Evolutionary conservation across 2,329 filamentous ascomycete species (phyloP).

Genomic region (Aspergillus unguis): DNA sequence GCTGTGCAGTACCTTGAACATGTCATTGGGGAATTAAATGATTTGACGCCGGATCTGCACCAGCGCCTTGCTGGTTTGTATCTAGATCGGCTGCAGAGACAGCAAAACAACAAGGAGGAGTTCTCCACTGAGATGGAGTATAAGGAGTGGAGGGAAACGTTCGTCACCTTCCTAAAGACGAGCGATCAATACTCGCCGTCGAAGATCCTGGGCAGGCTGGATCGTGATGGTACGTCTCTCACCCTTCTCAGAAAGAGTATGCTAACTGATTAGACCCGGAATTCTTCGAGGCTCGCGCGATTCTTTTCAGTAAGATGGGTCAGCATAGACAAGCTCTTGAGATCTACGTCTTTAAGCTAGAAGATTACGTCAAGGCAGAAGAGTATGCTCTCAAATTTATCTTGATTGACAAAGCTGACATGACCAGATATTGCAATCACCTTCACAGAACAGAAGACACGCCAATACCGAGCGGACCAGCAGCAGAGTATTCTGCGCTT

Average conservation of each 20-base stretch:
- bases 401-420: slow-evolving; percentile 13
- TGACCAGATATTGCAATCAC: slow-evolving; percentile 76
- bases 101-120: slow-evolving; percentile 36
- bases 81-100: slow-evolving; percentile 52
- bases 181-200: slow-evolving; percentile 78
- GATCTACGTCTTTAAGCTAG: slow-evolving; percentile 93
- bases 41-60: slow-evolving; percentile 81
- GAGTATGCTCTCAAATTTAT: slow-evolving; percentile 58
- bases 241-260: too few relatives aligned
- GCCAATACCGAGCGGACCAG: slow-evolving; percentile 32
- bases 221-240: slow-evolving; percentile 65
- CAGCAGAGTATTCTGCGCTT: slow-evolving; percentile 38
- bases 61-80: slow-evolving; percentile 75
- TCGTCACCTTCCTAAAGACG: slow-evolving; percentile 71
- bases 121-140: slow-evolving; percentile 46
- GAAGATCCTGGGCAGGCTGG: slow-evolving; percentile 72
- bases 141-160: slow-evolving; percentile 59
- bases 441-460: slow-evolving; percentile 63
- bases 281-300: slow-evolving; percentile 86
- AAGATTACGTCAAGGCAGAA: slow-evolving; percentile 85
- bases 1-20: slow-evolving; percentile 86
- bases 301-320: slow-evolving; percentile 91
- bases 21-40: slow-evolving; percentile 80
- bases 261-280: slow-evolving; percentile 59
- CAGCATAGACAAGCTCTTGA: slow-evolving; percentile 93